Evolutionary conservation across 257 asterid genomes (phyloP).

Genomic region (Sherardia arvensis): DNA sequence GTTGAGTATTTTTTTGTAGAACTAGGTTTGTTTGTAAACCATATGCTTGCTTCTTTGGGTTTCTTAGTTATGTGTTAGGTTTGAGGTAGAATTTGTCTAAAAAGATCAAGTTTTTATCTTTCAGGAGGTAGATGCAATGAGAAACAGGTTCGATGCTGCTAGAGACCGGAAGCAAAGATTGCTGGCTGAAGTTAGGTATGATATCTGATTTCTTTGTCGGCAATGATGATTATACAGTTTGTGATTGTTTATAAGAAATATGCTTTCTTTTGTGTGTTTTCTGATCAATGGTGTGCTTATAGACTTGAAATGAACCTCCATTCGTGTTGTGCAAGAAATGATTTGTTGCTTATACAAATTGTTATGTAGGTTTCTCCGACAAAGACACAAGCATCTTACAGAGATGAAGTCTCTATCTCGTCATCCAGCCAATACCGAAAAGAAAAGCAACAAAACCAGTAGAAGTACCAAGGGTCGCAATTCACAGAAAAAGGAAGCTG

Average conservation of each 20-base stretch:
- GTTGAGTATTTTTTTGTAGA: too few relatives aligned
- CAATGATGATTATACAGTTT: too few relatives aligned
- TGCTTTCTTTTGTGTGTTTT: not conserved
- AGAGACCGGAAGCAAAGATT: slow-evolving; percentile 45
- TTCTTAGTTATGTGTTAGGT: not conserved
- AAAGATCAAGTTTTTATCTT: not conserved
- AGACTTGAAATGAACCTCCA: not conserved
- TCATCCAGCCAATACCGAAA: slow-evolving; percentile 13
- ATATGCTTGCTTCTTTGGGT: not conserved
- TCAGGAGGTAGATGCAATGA: slow-evolving; percentile 51
- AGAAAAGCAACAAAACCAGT: slow-evolving; percentile 16
- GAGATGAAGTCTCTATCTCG: slow-evolving; percentile 21
- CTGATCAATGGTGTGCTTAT: too few relatives aligned
- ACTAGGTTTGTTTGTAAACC: too few relatives aligned
- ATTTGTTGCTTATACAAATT: not conserved
- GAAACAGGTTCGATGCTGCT: slow-evolving; percentile 39
- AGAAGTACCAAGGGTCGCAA: slow-evolving; percentile 18
- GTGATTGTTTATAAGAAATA: not conserved
- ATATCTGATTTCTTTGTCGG: not conserved
- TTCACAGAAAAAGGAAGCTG: slow-evolving; percentile 21
- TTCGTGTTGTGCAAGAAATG: not conserved
- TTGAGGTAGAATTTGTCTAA: not conserved
- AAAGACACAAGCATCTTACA: slow-evolving; percentile 39
- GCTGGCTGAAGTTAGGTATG: slow-evolving; percentile 85
- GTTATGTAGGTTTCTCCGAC: slow-evolving; percentile 46